Conservation (phyloP, 495 filamentous ascomycete species). For the Chlorociboria aeruginascens region DNA sequence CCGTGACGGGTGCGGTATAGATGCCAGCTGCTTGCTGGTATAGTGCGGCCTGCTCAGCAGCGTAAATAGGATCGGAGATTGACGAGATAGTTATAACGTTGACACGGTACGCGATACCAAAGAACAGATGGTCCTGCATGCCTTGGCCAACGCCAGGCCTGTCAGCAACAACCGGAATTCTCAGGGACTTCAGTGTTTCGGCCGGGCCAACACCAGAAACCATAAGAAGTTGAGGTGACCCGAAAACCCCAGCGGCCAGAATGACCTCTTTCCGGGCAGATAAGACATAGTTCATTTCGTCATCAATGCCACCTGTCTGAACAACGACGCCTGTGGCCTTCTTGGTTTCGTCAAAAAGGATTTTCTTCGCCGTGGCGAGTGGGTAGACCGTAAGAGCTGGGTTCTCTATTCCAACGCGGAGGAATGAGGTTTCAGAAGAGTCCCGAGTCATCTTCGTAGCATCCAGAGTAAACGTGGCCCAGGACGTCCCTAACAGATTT, state of each 20-base stretch:
- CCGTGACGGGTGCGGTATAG: constrained; percentile 26
- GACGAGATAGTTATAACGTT: constrained; percentile 18
- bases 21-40: constrained; percentile 23
- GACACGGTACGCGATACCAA: constrained; percentile 17
- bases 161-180: constrained; percentile 39
- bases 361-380: constrained; percentile 14
- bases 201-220: constrained; percentile 47
- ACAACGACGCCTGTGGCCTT: constrained; percentile 38
- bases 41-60: neutral
- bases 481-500: constrained; percentile 28
- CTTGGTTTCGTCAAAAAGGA: constrained; percentile 26
- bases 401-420: constrained; percentile 5
- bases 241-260: constrained; percentile 46
- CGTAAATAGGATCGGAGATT: constrained; percentile 6
- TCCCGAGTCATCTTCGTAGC: constrained; percentile 24
- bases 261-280: constrained; percentile 40
- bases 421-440: constrained; percentile 27
- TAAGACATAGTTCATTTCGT: constrained; percentile 22
- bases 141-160: constrained; percentile 52
- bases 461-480: constrained; percentile 29
- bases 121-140: constrained; percentile 42
- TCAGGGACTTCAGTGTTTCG: constrained; percentile 30
- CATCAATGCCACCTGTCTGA: constrained; percentile 18
- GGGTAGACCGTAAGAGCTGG: constrained; percentile 8
- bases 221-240: constrained; percentile 49